Evolutionary conservation across 2,329 filamentous ascomycete species (phyloP).

Genomic region (Aspergillus flavus): DNA sequence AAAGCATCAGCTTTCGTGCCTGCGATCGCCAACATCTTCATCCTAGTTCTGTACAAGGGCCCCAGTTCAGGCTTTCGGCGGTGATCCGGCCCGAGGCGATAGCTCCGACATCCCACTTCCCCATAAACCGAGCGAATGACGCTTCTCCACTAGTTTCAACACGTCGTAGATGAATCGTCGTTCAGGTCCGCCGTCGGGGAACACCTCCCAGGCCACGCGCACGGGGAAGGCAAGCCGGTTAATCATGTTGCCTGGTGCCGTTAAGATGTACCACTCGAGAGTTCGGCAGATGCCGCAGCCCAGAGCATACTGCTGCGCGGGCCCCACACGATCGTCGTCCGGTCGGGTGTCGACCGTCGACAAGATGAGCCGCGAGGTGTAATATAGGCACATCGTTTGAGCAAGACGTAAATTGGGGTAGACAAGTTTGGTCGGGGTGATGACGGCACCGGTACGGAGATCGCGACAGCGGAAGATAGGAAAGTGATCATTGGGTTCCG

Average conservation of each 20-base stretch:
- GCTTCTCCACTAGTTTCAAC: slow-evolving; percentile 36
- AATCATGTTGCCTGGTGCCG: slow-evolving; percentile 42
- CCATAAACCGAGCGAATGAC: slow-evolving; percentile 39
- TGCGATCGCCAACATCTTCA: background rate
- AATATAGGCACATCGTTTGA: slow-evolving; percentile 42
- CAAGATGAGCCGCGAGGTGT: slow-evolving; percentile 34
- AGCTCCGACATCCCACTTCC: slow-evolving; percentile 39
- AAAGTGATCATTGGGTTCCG: slow-evolving; percentile 29
- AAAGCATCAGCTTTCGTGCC: background rate
- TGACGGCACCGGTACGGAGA: slow-evolving; percentile 35
- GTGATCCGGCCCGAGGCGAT: slow-evolving; percentile 31
- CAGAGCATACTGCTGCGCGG: slow-evolving; percentile 36
- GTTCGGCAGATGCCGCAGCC: slow-evolving; percentile 40
- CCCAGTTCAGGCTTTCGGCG: slow-evolving; percentile 16
- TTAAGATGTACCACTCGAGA: slow-evolving; percentile 39
- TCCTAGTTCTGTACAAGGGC: background rate
- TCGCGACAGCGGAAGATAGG: slow-evolving; percentile 38
- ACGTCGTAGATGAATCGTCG: slow-evolving; percentile 36
- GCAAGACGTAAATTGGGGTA: slow-evolving; percentile 40
- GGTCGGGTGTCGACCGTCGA: slow-evolving; percentile 38
- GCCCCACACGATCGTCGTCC: slow-evolving; percentile 31
- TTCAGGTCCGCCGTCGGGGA: slow-evolving; percentile 36
- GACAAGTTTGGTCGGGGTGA: slow-evolving; percentile 32
- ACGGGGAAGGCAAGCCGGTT: slow-evolving; percentile 42
- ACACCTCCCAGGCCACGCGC: slow-evolving; percentile 41